Conservation (phyloP, 2,329 filamentous ascomycete genomes). For the Xylaria sp. region DNA sequence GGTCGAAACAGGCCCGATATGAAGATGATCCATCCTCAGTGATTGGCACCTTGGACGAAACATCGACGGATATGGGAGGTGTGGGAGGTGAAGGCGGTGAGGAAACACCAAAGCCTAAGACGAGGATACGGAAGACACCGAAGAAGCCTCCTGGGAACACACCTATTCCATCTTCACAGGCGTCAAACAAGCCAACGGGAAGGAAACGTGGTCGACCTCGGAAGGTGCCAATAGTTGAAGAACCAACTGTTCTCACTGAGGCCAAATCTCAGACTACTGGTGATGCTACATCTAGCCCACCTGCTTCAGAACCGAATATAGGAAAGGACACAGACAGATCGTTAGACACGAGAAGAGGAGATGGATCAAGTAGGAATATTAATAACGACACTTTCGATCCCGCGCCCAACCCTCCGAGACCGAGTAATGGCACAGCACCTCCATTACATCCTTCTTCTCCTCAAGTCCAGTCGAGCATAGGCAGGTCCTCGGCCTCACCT, state of each 20-base stretch:
- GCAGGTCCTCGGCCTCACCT: constrained; percentile 32
- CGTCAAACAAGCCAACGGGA: constrained; percentile 43
- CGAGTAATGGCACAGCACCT: constrained; percentile 33
- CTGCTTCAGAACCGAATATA: constrained; percentile 21
- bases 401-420: constrained; percentile 28
- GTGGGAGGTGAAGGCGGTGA: constrained; percentile 41
- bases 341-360: constrained; percentile 21
- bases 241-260: constrained; percentile 40
- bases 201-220: constrained; percentile 50
- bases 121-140: constrained; percentile 49
- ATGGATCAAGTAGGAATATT: constrained; percentile 20
- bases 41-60: constrained; percentile 43
- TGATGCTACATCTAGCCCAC: constrained; percentile 21
- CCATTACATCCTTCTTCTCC: constrained; percentile 22
- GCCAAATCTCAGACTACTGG: constrained; percentile 28
- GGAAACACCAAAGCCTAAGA: constrained; percentile 51
- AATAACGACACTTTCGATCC: constrained; percentile 14
- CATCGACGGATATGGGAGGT: constrained; percentile 36
- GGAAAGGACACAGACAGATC: constrained; percentile 9
- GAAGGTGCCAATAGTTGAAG: constrained; percentile 45
- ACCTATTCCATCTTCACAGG: constrained; percentile 46
- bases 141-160: constrained; percentile 39
- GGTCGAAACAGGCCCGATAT: constrained; percentile 51
- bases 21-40: constrained; percentile 49
- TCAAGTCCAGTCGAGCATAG: constrained; percentile 18